Evolutionary conservation across 345 rosid genomes (phyloP).

Genomic region (Boechera retrofracta): DNA sequence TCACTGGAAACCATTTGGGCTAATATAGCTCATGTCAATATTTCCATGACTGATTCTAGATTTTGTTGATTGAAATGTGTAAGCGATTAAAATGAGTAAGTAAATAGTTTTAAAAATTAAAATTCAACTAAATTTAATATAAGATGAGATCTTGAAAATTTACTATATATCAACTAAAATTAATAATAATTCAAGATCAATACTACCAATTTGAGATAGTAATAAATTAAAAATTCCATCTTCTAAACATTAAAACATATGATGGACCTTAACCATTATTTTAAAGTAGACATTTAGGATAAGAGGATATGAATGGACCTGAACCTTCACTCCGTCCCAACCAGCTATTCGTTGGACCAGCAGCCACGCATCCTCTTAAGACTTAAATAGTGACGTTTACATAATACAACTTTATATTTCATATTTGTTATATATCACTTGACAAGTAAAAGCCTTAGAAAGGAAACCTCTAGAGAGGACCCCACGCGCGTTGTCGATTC

Average conservation of each 20-base stretch:
- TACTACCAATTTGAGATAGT: not conserved
- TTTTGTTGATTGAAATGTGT: too few species aligned
- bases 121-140: not conserved
- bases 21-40: not conserved
- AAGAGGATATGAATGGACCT: slow-evolving; percentile 13
- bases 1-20: not conserved
- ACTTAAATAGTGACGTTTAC: slow-evolving; percentile 25
- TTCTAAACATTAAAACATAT: not conserved
- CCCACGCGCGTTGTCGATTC: slow-evolving; percentile 31
- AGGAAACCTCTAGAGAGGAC: slow-evolving; percentile 15
- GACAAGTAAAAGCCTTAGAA: slow-evolving; percentile 16
- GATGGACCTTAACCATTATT: not conserved
- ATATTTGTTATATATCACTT: slow-evolving; percentile 4
- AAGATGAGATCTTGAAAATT: not conserved
- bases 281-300: not conserved
- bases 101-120: too few species aligned
- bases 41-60: not conserved
- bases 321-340: slow-evolving; percentile 4
- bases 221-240: not conserved
- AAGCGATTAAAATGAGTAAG: too few species aligned
- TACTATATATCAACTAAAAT: not conserved
- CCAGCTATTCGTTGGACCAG: slow-evolving; percentile 27
- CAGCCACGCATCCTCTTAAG: slow-evolving; percentile 17
- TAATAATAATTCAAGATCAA: not conserved
- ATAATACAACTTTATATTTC: not conserved